phyloP scores from a whole-genome alignment of 352 stramenopile genomes.

The Elongisporangium undulatum region DNA sequence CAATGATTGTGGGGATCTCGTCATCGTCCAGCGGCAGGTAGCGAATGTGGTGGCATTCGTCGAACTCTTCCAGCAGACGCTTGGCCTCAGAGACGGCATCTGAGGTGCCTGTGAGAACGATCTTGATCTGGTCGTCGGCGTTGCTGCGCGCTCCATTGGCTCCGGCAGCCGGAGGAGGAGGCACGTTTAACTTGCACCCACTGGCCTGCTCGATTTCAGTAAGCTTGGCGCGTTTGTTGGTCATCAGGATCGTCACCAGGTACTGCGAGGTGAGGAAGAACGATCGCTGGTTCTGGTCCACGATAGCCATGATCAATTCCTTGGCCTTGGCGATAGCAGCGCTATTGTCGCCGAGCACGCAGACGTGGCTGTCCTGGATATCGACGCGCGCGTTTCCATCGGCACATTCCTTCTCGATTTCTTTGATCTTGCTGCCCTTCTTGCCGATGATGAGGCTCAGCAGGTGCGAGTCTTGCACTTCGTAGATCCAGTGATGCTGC shows the following conservation, averaged over 20 bases:
- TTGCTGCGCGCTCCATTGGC: conserved; percentile 12
- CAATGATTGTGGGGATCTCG: conserved; percentile 72
- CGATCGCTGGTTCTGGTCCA: conserved; percentile 70
- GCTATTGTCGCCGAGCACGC: conserved; percentile 53
- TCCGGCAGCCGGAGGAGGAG: conserved; percentile 19
- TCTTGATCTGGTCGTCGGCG: conserved; percentile 49
- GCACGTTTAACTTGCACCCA: conserved; percentile 55
- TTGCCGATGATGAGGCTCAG: conserved; percentile 82
- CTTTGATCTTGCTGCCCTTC: conserved; percentile 74
- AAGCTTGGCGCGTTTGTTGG: conserved; percentile 73
- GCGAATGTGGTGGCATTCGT: conserved; percentile 54
- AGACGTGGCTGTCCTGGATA: conserved; percentile 60
- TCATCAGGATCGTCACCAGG: conserved; percentile 55
- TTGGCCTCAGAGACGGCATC: conserved; percentile 64
- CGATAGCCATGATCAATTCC: conserved; percentile 53
- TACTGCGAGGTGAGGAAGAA: conserved; percentile 60
- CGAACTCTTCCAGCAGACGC: conserved; percentile 46
- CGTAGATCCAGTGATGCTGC: conserved; percentile 46
- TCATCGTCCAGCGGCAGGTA: conserved; percentile 72
- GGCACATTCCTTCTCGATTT: conserved; percentile 54
- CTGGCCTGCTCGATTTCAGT: conserved; percentile 59
- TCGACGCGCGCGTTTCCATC: conserved; percentile 52
- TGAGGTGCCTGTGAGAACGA: conserved; percentile 52
- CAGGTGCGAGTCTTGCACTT: conserved; percentile 51
- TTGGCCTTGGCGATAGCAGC: conserved; percentile 44